Base-by-base conservation (phyloP, 371 early-diverging fungal genomes). In the Mortierella sp. region DNA sequence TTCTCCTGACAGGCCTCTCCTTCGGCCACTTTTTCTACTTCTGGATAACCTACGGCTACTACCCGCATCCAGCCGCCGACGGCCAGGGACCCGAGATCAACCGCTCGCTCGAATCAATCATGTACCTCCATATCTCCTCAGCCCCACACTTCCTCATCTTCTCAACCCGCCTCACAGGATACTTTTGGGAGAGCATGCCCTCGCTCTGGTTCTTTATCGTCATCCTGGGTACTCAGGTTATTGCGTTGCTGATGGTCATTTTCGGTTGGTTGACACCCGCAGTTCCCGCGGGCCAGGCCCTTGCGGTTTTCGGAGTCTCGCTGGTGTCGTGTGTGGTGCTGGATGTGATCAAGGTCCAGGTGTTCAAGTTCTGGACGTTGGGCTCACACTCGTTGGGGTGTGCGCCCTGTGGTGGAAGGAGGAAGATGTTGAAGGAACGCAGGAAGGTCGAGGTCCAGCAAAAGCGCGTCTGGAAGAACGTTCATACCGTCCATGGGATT, bases 71-170 rank as follows among this genome's bases (percentile, higher is more conserved):
- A n/a, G 74, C 77, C 16, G 74, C 47, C 0, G 68, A 24, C 2
- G 70, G 40, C 13, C 65, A 73, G 19, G 31, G 31, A 16, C 34
- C 34, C 2, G 44, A 55, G 1, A 79, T 64, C n/a, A 53, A 77
- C 16, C 77, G 79, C 48, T 86, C 88, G 53, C 84, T 95, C 61
- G 91, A 94, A 68, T 91, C 95, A 40, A 94, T 97, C 89, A 96
- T 97, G 92, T 97, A 97, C 85, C 88, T 96, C 66, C 94, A 97
- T 73, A 94, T 97, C 70, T 96, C 96, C 9, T 96, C 95, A 6
- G 91, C 91, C 9, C 97, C 97, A 24, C 97, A 97, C 87, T 97
- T 97, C 89, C 93, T 95, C 44, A 97, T 97, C 85, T 97, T 96
- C 85, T 95, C 95, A 41, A 96, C 97, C 14, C 93, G 96, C 64